Evolutionary conservation across 192 early-diverging fungal species (phyloP).

Genomic region (Gamsiella multidivaricata): DNA sequence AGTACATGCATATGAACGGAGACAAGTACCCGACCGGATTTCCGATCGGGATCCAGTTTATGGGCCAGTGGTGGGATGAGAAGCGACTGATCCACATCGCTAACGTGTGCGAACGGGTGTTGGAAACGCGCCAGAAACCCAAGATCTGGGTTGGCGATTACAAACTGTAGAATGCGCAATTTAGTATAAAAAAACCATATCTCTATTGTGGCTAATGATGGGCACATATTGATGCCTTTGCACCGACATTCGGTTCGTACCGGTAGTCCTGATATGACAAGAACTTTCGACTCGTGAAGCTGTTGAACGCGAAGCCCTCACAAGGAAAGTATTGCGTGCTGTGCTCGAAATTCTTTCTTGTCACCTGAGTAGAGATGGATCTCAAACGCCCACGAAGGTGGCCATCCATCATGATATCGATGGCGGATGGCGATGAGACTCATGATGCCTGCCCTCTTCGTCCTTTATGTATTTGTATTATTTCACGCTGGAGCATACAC

Average conservation of each 20-base stretch:
- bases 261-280: too few relatives aligned
- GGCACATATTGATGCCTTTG: too few relatives aligned
- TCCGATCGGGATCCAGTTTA: conserved; percentile 76
- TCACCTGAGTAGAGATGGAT: neutral
- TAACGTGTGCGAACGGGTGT: conserved; percentile 60
- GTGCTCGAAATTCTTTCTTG: too few relatives aligned
- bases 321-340: too few relatives aligned
- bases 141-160: conserved; percentile 48
- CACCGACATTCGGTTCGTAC: too few relatives aligned
- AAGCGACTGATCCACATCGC: conserved; percentile 69
- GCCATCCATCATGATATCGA: neutral
- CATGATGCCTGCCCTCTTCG: too few relatives aligned
- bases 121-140: conserved; percentile 54
- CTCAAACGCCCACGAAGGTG: neutral
- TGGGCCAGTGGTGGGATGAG: conserved; percentile 78
- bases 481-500: too few relatives aligned
- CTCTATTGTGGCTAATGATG: too few relatives aligned
- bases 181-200: too few relatives aligned
- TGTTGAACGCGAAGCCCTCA: too few relatives aligned
- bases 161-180: neutral
- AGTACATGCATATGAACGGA: conserved; percentile 17
- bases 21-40: conserved; percentile 53
- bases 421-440: neutral
- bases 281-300: too few relatives aligned
- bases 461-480: too few relatives aligned